A percentile compares a stretch with the other conserved stretches of the same genome.
Conservation (phyloP, 768 basidiomycete genomes). For the Amanita polypyramis region DNA sequence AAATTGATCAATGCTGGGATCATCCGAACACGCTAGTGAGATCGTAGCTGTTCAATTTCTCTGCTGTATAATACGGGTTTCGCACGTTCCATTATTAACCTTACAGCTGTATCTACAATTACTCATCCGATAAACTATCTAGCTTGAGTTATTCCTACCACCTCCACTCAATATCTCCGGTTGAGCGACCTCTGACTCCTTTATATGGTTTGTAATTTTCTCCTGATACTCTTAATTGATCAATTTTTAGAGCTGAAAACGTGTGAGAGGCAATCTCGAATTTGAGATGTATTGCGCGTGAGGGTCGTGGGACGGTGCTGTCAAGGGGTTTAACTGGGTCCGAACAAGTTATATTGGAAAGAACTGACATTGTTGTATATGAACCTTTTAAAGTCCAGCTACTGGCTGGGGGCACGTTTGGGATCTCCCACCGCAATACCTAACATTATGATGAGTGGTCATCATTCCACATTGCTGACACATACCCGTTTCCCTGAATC, state of each 20-base stretch:
- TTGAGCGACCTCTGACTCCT: slow-evolving; percentile 64
- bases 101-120: slow-evolving; percentile 1
- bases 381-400: slow-evolving; percentile 69
- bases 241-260: slow-evolving; percentile 75
- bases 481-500: slow-evolving; percentile 56
- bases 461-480: background rate
- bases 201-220: slow-evolving; percentile 89
- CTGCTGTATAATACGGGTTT: background rate
- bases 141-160: slow-evolving; percentile 23
- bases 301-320: slow-evolving; percentile 45
- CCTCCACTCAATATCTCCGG: slow-evolving; percentile 65
- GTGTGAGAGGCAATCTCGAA: slow-evolving; percentile 67
- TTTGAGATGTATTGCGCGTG: slow-evolving; percentile 61
- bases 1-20: slow-evolving; percentile 91
- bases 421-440: slow-evolving; percentile 75
- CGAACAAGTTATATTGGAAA: background rate
- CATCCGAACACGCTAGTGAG: slow-evolving; percentile 67
- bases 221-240: slow-evolving; percentile 70
- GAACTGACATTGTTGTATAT: slow-evolving; percentile 52
- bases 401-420: slow-evolving; percentile 53
- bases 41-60: background rate
- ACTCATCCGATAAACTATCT: background rate
- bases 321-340: slow-evolving; percentile 4
- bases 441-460: slow-evolving; percentile 16
- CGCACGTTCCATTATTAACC: background rate